These are phyloP conservation scores for Pythium rishiriense DNA, from an alignment of 352 stramenopile species.

Conservation along the genomic window DNA sequence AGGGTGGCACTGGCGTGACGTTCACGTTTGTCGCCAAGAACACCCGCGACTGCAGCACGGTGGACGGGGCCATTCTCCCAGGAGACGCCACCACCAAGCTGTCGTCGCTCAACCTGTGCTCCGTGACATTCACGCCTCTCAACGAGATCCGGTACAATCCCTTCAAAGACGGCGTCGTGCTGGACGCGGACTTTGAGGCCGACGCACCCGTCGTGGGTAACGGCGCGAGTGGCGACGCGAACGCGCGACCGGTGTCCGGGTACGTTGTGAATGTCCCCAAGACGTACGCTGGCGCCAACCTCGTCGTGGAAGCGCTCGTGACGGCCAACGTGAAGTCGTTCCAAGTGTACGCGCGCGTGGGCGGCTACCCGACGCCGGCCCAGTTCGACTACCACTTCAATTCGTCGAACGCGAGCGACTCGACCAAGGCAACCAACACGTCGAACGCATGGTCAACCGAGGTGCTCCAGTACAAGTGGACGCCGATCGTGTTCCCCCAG, in stretches of 20 bases:
- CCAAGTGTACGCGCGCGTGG: conserved; percentile 33
- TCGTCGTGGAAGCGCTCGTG: conserved; percentile 21
- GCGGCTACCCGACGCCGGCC: conserved; percentile 25
- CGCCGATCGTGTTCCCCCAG: conserved; percentile 25
- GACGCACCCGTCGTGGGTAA: conserved; percentile 10
- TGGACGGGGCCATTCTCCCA: conserved; percentile 4
- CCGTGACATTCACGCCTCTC: conserved; percentile 4
- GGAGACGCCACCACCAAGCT: not conserved
- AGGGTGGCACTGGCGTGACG: conserved; percentile 3
- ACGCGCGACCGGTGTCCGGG: conserved; percentile 5
- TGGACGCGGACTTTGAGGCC: conserved; percentile 27
- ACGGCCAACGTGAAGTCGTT: conserved; percentile 34
- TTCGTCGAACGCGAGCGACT: conserved; percentile 8
- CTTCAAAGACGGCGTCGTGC: conserved; percentile 13
- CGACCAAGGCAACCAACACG: not conserved
- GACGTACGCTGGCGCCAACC: conserved; percentile 31
- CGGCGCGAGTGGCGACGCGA: not conserved
- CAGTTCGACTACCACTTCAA: conserved; percentile 37
- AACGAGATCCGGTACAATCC: conserved; percentile 22
- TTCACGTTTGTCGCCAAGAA: conserved; percentile 22
- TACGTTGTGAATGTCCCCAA: conserved; percentile 29
- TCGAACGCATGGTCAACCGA: conserved; percentile 10
- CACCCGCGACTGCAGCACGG: conserved; percentile 15
- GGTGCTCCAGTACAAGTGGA: conserved; percentile 26
- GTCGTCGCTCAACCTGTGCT: conserved; percentile 23